Percentiles rank a stretch among this genome's conserved stretches.
Evolutionary conservation across 495 filamentous ascomycete species (phyloP).

Genomic region (Cercophora scortea): DNA sequence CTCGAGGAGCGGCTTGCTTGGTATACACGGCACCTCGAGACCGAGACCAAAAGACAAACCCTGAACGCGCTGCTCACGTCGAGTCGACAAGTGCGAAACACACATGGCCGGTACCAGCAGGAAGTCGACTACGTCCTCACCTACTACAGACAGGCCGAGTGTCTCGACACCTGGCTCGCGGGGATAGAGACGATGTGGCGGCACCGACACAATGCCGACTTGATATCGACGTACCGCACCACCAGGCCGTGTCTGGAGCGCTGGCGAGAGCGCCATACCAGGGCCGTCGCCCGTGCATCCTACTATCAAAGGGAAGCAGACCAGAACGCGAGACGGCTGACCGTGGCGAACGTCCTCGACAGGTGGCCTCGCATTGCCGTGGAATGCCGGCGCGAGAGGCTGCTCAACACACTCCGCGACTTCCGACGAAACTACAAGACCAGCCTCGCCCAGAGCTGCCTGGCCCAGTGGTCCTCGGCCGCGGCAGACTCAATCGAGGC

Average conservation of each 20-base stretch:
- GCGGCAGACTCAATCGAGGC: slow-evolving; percentile 8
- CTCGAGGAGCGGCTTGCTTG: slow-evolving; percentile 16
- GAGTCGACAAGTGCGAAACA: neutral
- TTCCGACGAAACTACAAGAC: slow-evolving; percentile 23
- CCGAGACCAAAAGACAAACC: slow-evolving; percentile 3
- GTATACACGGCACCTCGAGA: slow-evolving; percentile 12
- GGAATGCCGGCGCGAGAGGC: slow-evolving; percentile 11
- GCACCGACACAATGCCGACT: slow-evolving; percentile 16
- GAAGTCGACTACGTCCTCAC: slow-evolving; percentile 11
- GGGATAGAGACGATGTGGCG: slow-evolving; percentile 7
- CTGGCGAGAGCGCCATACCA: slow-evolving; percentile 13
- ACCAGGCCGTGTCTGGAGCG: slow-evolving; percentile 14
- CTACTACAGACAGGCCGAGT: slow-evolving; percentile 10
- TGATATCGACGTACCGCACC: slow-evolving; percentile 20
- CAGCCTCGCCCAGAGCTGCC: slow-evolving; percentile 12
- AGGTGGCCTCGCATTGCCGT: slow-evolving; percentile 18
- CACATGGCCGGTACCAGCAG: slow-evolving; percentile 1
- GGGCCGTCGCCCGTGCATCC: neutral
- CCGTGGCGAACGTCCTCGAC: slow-evolving; percentile 13
- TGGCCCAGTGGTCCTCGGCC: slow-evolving; percentile 13
- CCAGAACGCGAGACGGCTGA: neutral
- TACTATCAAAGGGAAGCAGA: slow-evolving; percentile 8
- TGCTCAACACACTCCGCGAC: slow-evolving; percentile 15
- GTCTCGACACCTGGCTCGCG: slow-evolving; percentile 14
- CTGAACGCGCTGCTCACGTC: slow-evolving; percentile 3